Percentiles rank a stretch among this genome's conserved stretches.
Conservation (phyloP, 257 asterid species). For the Lycium barbarum region DNA sequence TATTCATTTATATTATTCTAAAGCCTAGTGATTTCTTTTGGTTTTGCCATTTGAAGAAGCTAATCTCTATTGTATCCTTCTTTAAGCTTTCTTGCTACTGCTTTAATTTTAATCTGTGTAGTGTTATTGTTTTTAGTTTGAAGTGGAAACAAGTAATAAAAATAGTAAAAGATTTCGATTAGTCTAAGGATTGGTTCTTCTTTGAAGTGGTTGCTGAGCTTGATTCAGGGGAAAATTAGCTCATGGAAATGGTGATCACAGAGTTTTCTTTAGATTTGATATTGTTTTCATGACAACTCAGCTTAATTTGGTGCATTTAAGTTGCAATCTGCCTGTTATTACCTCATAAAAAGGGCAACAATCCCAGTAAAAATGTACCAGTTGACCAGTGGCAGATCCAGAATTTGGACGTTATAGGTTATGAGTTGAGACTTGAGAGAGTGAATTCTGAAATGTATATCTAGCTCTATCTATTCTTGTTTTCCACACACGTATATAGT, state of each 20-base stretch:
- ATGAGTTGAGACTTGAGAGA: not conserved
- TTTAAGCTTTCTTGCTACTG: not conserved
- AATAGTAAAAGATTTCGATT: not conserved
- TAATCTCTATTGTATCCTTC: not conserved
- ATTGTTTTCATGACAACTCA: not conserved
- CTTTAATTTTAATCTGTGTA: not conserved
- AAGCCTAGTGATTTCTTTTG: not conserved
- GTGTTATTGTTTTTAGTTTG: not conserved
- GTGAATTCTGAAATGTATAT: not conserved
- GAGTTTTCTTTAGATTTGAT: no score
- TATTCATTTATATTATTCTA: not conserved
- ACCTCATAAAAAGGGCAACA: not conserved
- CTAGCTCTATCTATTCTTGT: not conserved
- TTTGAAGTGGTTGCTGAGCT: no score
- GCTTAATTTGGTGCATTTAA: no score
- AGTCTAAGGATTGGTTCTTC: not conserved
- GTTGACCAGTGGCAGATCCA: not conserved
- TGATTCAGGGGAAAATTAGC: no score
- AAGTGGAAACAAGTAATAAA: not conserved
- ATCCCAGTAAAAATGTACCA: not conserved
- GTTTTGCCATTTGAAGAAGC: not conserved
- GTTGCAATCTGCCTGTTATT: not conserved
- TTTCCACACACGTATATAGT: not conserved
- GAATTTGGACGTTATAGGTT: not conserved
- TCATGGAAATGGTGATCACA: no score